Evolutionary conservation across 2,329 filamentous ascomycete species (phyloP).

Genomic region (Aureobasidium namibiae): DNA sequence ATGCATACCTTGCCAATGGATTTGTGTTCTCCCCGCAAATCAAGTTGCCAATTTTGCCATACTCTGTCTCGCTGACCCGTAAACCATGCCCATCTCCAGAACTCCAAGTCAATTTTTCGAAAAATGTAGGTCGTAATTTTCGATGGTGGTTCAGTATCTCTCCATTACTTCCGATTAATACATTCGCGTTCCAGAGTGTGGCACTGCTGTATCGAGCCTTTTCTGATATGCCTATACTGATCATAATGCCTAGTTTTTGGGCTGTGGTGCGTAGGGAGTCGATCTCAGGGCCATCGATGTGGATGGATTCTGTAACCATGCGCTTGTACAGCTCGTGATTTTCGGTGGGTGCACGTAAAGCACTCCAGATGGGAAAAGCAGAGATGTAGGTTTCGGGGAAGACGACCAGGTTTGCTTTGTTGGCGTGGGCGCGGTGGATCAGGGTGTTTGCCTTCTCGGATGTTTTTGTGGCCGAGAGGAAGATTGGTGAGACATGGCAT

Average conservation of each 20-base stretch:
- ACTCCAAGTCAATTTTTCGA: conserved; percentile 48
- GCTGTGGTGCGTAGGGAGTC: conserved; percentile 33
- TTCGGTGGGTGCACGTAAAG: conserved; percentile 37
- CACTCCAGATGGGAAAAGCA: conserved; percentile 47
- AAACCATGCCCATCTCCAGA: conserved; percentile 46
- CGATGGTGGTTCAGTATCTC: conserved; percentile 44
- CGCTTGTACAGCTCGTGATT: conserved; percentile 44
- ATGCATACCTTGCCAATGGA: conserved; percentile 43
- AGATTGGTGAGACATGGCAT: conserved; percentile 33
- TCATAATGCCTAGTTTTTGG: conserved; percentile 29
- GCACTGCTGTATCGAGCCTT: conserved; percentile 36
- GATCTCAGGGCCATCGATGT: conserved; percentile 41
- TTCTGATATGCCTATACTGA: conserved; percentile 46
- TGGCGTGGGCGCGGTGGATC: conserved; percentile 37
- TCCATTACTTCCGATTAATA: conserved; percentile 39
- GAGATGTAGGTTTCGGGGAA: conserved; percentile 48
- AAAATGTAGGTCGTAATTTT: conserved; percentile 49
- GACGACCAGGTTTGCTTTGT: conserved; percentile 42
- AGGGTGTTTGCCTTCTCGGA: conserved; percentile 39
- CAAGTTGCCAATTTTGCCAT: conserved; percentile 41
- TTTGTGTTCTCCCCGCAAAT: conserved; percentile 55
- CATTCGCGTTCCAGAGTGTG: conserved; percentile 44
- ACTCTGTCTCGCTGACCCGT: conserved; percentile 36
- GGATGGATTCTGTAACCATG: conserved; percentile 38
- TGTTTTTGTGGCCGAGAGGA: conserved; percentile 40